Base-by-base conservation (phyloP, 83 land plant genomes). In the Picea mariana region DNA sequence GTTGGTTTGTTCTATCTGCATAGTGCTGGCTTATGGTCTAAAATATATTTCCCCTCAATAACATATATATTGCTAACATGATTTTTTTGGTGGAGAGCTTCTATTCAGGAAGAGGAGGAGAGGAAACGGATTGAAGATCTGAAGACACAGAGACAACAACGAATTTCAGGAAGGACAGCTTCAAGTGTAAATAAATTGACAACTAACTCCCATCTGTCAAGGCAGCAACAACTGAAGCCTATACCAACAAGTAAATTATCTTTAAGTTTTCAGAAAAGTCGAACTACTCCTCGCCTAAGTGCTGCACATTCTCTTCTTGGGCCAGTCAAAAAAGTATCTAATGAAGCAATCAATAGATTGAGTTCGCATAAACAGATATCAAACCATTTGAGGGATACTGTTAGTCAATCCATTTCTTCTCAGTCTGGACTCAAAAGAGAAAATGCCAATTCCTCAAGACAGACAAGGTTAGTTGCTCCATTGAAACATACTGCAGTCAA, bases 311-410 rank as follows among this genome's bases (percentile, higher is more conserved):
- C 77, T 73, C 77, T 73, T 9, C 77, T 58, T 42, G 55, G 58
- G 58, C 77, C 77, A 73, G 11, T 42, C 26, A 73, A 21, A 73
- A 73, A 73, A 24, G 47, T 73, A 11, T 73, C 77, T 23, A 73
- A 9, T 73, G 77, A 73, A 44, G 77, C 77, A 73, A 73, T 73
- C 77, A 73, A 73, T 8, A 73, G 77, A 73, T 73, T 73, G 59
- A 73, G 77, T 73, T 73, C 77, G 18, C 77, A 73, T 44, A 73
- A 73, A 12, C 15, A 55, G 15, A 55, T 7, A 72, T 72, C 76
- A 42, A 72, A 72, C 23, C 23, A 9, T 20, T 72, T 23, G 21
- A 40, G 24, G 75, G 47, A 38, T 18, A 9, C 21, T 38, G 47
- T 69, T 69, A 38, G 44, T 69, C 75, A 17, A 7, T 38, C 75